Percentiles rank a stretch among this genome's conserved stretches.
Conservation (phyloP, 1,284 basidiomycete genomes). For the Coniferiporia weirii region DNA sequence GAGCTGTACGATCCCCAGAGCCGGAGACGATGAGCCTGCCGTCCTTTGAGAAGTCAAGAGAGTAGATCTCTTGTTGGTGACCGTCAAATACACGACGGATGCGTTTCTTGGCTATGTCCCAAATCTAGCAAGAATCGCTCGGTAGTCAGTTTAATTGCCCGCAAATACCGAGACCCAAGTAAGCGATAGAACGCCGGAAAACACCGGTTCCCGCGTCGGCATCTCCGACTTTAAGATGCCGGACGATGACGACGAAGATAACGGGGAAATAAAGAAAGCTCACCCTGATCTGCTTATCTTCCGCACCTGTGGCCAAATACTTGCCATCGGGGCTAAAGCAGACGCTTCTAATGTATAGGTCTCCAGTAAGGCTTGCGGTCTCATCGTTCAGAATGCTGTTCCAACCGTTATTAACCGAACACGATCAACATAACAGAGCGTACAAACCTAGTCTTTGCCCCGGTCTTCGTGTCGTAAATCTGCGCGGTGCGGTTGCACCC, state of each 20-base stretch:
- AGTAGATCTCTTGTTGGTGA: slow-evolving; percentile 89
- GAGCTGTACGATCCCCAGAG: slow-evolving; percentile 85
- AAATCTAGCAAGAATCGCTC: slow-evolving; percentile 53
- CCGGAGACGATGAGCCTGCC: slow-evolving; percentile 84
- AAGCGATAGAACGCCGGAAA: too few species aligned
- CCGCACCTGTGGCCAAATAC: slow-evolving; percentile 77
- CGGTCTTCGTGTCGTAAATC: slow-evolving; percentile 72
- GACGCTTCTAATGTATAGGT: slow-evolving; percentile 81
- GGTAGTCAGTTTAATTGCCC: slow-evolving; percentile 3
- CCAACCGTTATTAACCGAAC: neutral
- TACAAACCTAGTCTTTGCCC: slow-evolving; percentile 52
- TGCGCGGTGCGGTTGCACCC: slow-evolving; percentile 76
- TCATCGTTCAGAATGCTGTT: slow-evolving; percentile 67
- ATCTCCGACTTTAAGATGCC: too few species aligned
- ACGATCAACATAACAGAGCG: too few species aligned
- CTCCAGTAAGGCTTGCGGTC: slow-evolving; percentile 56
- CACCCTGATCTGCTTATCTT: slow-evolving; percentile 79
- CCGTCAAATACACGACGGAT: slow-evolving; percentile 76
- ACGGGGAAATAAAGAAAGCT: slow-evolving; percentile 25
- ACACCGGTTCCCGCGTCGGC: too few species aligned
- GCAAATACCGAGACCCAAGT: slow-evolving; percentile 1
- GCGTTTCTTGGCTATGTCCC: slow-evolving; percentile 76
- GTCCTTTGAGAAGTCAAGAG: slow-evolving; percentile 81
- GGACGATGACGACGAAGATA: too few species aligned
- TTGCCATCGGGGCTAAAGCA: slow-evolving; percentile 83